Conservation (phyloP, 2,329 filamentous ascomycete genomes). For the Aotearoamyces nothofagi region DNA sequence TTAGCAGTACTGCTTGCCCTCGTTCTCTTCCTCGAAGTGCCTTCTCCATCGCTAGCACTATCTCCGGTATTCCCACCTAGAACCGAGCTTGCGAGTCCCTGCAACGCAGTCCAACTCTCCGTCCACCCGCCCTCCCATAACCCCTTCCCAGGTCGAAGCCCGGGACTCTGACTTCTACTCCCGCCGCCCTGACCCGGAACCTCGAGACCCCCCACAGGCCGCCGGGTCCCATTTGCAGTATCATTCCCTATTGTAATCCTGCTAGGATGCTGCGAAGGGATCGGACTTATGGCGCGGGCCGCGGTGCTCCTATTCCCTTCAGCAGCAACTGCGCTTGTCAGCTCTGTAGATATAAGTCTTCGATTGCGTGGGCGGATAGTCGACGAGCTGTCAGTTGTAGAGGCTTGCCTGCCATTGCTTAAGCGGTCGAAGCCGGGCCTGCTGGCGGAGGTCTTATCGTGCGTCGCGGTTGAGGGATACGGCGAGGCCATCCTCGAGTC, state of each 20-base stretch:
- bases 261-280: constrained; percentile 27
- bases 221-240: constrained; percentile 3
- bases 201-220: background rate
- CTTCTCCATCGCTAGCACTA: constrained; percentile 3
- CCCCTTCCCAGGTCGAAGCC: constrained; percentile 9
- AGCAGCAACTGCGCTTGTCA: constrained; percentile 12
- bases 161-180: constrained; percentile 4
- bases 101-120: constrained; percentile 16
- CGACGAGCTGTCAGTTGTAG: constrained; percentile 4
- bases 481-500: constrained; percentile 4
- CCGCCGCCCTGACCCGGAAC: background rate
- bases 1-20: constrained; percentile 1
- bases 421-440: too few species aligned
- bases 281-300: constrained; percentile 30
- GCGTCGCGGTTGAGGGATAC: constrained; percentile 3
- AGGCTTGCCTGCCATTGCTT: too few species aligned
- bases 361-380: constrained; percentile 16
- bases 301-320: constrained; percentile 20
- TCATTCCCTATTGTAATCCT: constrained; percentile 2
- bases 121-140: constrained; percentile 14
- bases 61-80: constrained; percentile 12
- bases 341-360: constrained; percentile 15
- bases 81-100: constrained; percentile 19
- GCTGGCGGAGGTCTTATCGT: too few species aligned
- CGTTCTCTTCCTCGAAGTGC: constrained; percentile 1